Conservation (phyloP, 2,329 filamentous ascomycete species). For the Fusarium sp. region DNA sequence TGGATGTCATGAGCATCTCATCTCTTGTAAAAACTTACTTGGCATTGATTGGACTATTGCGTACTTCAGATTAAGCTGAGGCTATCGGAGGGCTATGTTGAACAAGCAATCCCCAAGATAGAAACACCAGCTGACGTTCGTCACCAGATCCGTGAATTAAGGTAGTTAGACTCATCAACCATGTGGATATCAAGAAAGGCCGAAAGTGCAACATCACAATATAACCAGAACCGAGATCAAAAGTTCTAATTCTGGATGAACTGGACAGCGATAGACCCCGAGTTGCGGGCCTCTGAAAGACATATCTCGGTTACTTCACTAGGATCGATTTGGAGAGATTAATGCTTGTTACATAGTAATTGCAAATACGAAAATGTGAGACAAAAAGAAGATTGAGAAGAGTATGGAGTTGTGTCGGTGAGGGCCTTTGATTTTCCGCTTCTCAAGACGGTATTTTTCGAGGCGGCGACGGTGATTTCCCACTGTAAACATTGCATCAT, state of each 20-base stretch:
- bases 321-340: slow-evolving; percentile 1
- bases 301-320: slow-evolving; percentile 23
- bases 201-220: slow-evolving; percentile 22
- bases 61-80: neutral
- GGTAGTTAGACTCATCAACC: slow-evolving; percentile 14
- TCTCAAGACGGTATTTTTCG: neutral
- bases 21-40: slow-evolving; percentile 29
- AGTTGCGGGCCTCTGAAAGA: slow-evolving; percentile 1
- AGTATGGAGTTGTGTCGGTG: neutral
- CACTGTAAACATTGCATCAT: neutral
- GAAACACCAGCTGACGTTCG: slow-evolving; percentile 13
- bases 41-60: slow-evolving; percentile 23
- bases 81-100: slow-evolving; percentile 6
- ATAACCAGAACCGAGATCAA: slow-evolving; percentile 30
- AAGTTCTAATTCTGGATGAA: slow-evolving; percentile 27
- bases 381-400: neutral
- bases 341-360: neutral
- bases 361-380: neutral
- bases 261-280: neutral
- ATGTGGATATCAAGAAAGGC: slow-evolving; percentile 18
- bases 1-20: slow-evolving; percentile 9
- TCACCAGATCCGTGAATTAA: slow-evolving; percentile 12
- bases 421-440: neutral
- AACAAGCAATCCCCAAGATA: slow-evolving; percentile 18
- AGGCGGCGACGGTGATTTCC: slow-evolving; percentile 19